These are phyloP conservation scores for Trypanosoma caninum DNA, from an alignment of 208 protist species.

Conservation along the genomic window DNA sequence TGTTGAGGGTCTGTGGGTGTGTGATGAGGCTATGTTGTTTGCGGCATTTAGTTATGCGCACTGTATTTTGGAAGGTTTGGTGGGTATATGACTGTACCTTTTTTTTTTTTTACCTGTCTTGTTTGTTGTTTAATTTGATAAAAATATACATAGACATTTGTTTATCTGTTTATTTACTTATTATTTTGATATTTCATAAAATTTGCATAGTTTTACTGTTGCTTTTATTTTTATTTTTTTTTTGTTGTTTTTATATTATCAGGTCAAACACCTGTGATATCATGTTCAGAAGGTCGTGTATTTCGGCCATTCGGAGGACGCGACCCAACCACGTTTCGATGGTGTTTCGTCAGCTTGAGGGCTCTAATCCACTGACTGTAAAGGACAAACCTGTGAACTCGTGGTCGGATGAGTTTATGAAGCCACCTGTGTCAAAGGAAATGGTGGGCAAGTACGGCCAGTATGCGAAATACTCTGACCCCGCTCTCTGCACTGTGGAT, in stretches of 20 bases:
- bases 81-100: too few relatives aligned
- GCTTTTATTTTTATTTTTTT: background rate
- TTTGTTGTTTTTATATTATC: background rate
- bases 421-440: slow-evolving; percentile 65
- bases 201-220: too few relatives aligned
- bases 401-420: slow-evolving; percentile 85
- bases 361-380: slow-evolving; percentile 70
- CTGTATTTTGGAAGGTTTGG: too few relatives aligned
- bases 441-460: slow-evolving; percentile 79
- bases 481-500: slow-evolving; percentile 73
- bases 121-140: background rate
- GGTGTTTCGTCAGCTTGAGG: slow-evolving; percentile 82
- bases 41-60: too few relatives aligned
- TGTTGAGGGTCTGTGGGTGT: too few relatives aligned
- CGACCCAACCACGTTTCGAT: slow-evolving; percentile 58
- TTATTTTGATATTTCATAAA: background rate
- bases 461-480: slow-evolving; percentile 86
- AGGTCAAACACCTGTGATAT: too few relatives aligned
- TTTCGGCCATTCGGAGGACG: slow-evolving; percentile 60
- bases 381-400: slow-evolving; percentile 83
- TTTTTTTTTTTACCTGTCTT: slow-evolving; percentile 4
- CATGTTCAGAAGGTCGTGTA: slow-evolving; percentile 72
- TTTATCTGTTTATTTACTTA: too few relatives aligned
- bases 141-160: too few relatives aligned
- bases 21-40: too few relatives aligned